These are phyloP conservation scores for Paxillus rubicundulus DNA, from an alignment of 768 basidiomycete genomes.

Conservation along the genomic window DNA sequence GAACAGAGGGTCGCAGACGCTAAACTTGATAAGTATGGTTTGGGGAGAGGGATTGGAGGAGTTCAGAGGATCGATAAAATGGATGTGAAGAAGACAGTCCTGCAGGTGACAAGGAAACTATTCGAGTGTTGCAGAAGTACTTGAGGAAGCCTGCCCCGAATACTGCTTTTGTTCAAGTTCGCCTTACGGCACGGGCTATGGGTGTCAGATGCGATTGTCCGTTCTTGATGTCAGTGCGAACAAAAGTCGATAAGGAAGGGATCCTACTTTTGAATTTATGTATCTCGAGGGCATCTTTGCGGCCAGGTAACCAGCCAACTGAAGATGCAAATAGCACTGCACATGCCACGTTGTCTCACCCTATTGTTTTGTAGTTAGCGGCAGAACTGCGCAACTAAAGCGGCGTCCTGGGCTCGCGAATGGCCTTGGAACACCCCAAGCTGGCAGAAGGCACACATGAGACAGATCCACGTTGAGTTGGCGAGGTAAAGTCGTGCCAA, in stretches of 20 bases:
- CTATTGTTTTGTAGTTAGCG: conserved; percentile 13
- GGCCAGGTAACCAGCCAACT: conserved; percentile 9
- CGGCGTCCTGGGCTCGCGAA: conserved; percentile 15
- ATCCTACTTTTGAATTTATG: conserved; percentile 5
- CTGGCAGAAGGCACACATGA: background rate
- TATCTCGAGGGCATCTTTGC: conserved; percentile 7
- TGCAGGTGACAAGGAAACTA: conserved; percentile 3
- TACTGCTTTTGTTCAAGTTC: conserved; percentile 30
- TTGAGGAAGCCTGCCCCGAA: conserved; percentile 24
- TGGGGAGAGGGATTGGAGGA: conserved; percentile 16
- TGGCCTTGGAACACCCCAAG: background rate
- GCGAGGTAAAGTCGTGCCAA: conserved; percentile 17
- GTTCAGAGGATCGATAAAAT: conserved; percentile 13
- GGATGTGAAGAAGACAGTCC: conserved; percentile 8
- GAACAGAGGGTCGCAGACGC: conserved; percentile 35
- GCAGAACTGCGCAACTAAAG: conserved; percentile 26
- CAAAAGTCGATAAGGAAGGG: conserved; percentile 9
- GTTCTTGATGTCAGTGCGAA: conserved; percentile 19
- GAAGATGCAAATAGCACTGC: conserved; percentile 13
- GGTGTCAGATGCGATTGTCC: conserved; percentile 12
- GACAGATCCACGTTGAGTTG: conserved; percentile 25
- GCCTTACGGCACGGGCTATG: conserved; percentile 31
- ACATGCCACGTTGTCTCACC: conserved; percentile 13
- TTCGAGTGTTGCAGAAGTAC: conserved; percentile 7
- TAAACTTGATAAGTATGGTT: conserved; percentile 15